These are phyloP conservation scores for Camillea tinctor DNA, from an alignment of 2,329 filamentous ascomycete genomes.

Conservation along the genomic window DNA sequence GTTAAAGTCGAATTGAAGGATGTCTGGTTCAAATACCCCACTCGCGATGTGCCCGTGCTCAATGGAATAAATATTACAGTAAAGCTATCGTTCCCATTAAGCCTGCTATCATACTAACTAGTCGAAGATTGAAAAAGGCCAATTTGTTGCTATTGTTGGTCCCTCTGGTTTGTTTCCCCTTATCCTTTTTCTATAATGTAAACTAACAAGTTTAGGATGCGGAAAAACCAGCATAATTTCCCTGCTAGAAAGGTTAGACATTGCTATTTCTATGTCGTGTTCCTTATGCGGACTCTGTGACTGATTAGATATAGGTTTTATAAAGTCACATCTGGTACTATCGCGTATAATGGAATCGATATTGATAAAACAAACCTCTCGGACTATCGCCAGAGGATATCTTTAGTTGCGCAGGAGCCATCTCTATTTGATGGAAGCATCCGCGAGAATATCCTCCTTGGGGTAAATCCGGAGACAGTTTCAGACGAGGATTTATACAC, in stretches of 20 bases:
- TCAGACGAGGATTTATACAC: constrained; percentile 50
- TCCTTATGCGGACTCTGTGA: neutral
- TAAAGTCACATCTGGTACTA: constrained; percentile 59
- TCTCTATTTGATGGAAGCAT: constrained; percentile 62
- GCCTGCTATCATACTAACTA: constrained; percentile 9
- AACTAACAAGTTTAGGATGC: constrained; percentile 38
- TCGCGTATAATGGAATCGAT: constrained; percentile 62
- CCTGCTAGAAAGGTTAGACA: constrained; percentile 51
- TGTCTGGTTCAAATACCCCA: constrained; percentile 61
- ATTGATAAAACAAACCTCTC: constrained; percentile 58
- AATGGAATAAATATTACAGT: constrained; percentile 57
- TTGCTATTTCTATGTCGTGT: neutral
- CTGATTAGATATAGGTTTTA: constrained; percentile 56
- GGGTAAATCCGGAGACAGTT: constrained; percentile 54
- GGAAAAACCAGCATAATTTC: constrained; percentile 73
- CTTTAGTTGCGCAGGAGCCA: constrained; percentile 73
- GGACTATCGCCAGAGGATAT: constrained; percentile 62
- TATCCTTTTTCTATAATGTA: neutral
- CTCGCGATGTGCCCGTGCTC: constrained; percentile 56
- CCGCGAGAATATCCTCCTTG: constrained; percentile 67
- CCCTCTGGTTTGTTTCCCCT: constrained; percentile 50
- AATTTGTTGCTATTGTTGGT: constrained; percentile 70
- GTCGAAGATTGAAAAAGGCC: constrained; percentile 56
- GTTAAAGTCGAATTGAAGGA: constrained; percentile 56
- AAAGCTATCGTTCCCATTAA: constrained; percentile 1